Evolutionary conservation across 257 asterid genomes (phyloP).

Genomic region (Plantago ovata): DNA sequence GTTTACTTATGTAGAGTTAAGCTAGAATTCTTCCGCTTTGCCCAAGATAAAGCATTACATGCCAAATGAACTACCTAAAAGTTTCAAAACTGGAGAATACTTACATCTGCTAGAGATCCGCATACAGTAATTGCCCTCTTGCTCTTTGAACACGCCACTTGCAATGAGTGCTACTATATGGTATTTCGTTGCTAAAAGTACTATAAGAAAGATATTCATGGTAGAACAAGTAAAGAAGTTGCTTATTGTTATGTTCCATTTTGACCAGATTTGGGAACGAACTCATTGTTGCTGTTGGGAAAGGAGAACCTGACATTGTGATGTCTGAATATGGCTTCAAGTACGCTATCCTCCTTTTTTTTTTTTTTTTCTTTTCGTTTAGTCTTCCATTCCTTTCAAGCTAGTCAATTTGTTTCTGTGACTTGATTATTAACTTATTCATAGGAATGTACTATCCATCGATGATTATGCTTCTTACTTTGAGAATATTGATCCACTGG

Average conservation of each 20-base stretch:
- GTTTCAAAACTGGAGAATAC: neutral
- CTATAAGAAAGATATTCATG: neutral
- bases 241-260: conserved; percentile 12
- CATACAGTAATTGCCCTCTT: no score
- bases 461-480: conserved; percentile 82
- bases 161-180: neutral
- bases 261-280: conserved; percentile 67
- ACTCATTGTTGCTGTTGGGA: conserved; percentile 72
- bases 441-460: conserved; percentile 73
- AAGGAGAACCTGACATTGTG: conserved; percentile 84
- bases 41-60: neutral
- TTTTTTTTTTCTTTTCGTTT: conserved; percentile 2
- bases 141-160: neutral
- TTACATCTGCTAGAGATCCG: no score
- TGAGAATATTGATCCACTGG: conserved; percentile 82
- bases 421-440: conserved; percentile 24
- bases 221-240: conserved; percentile 12
- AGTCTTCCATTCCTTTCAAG: conserved; percentile 14
- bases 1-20: neutral
- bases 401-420: conserved; percentile 17
- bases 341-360: conserved; percentile 34
- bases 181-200: neutral
- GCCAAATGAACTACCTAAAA: neutral
- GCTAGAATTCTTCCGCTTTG: neutral
- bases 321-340: conserved; percentile 90